phyloP scores from a whole-genome alignment of 306 rosid genomes.

The Mimosa bimucronata region DNA sequence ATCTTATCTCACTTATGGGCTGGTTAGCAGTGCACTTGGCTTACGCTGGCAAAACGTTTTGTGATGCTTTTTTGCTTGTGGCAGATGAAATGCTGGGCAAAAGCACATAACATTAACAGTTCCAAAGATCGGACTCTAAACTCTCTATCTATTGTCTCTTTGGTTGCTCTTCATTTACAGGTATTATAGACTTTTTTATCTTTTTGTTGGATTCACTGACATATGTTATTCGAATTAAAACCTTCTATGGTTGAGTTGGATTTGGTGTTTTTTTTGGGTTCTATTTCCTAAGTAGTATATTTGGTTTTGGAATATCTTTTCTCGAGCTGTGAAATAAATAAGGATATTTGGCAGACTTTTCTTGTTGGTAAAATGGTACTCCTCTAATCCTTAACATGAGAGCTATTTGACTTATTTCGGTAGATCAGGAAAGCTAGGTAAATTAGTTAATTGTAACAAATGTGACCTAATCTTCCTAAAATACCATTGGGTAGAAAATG shows the following conservation, averaged over 20 bases:
- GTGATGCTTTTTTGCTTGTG: conserved; percentile 9
- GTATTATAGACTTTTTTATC: conserved; percentile 36
- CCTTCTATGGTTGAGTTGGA: conserved; percentile 12
- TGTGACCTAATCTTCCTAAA: too few species aligned
- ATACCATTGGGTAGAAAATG: too few species aligned
- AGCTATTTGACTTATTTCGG: too few species aligned
- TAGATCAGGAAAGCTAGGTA: too few species aligned
- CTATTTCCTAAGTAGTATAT: conserved; percentile 8
- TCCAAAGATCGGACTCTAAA: conserved; percentile 52
- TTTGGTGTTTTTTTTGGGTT: conserved; percentile 6
- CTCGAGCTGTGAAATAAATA: conserved; percentile 10
- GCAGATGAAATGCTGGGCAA: conserved; percentile 62
- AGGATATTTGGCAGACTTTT: conserved; percentile 22
- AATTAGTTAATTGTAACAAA: too few species aligned
- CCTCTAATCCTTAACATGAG: too few species aligned
- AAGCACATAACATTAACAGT: conserved; percentile 51
- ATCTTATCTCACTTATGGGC: conserved; percentile 12
- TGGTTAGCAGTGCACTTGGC: conserved; percentile 24
- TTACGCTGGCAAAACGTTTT: conserved; percentile 5
- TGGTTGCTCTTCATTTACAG: conserved; percentile 60
- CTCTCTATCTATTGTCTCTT: conserved; percentile 49
- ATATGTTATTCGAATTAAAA: background rate
- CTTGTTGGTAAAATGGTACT: background rate
- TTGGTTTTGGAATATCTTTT: conserved; percentile 26
- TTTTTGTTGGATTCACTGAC: background rate